Evolutionary conservation across 805 yeast species (phyloP).

Genomic region (Wickerhamiella kurtzmanii): DNA sequence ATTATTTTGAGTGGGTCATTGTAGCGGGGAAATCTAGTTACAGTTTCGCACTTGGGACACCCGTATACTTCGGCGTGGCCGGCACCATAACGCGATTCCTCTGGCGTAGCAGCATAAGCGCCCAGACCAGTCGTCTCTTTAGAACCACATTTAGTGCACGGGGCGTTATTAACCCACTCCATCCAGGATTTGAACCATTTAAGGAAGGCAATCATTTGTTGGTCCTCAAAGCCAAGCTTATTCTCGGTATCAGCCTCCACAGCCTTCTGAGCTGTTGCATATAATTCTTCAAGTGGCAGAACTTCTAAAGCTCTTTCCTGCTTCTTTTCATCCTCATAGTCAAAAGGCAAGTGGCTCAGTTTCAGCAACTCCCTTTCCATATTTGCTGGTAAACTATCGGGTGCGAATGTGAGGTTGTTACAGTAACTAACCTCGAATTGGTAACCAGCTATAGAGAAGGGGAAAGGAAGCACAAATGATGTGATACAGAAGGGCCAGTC

Average conservation of each 20-base stretch:
- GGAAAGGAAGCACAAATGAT: no score
- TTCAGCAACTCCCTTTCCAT: background rate
- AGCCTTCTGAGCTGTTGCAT: constrained; percentile 43
- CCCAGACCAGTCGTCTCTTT: constrained; percentile 31
- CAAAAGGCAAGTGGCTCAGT: background rate
- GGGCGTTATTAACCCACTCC: constrained; percentile 65
- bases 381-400: no score
- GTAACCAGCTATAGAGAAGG: no score
- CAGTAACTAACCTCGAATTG: no score
- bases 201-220: constrained; percentile 42
- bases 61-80: constrained; percentile 47
- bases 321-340: constrained; percentile 28
- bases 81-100: constrained; percentile 40
- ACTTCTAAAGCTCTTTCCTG: constrained; percentile 49
- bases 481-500: no score
- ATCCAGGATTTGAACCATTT: constrained; percentile 70
- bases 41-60: constrained; percentile 39
- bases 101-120: constrained; percentile 30
- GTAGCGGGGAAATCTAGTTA: constrained; percentile 60
- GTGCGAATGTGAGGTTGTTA: no score
- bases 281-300: constrained; percentile 47
- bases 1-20: constrained; percentile 53
- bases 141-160: constrained; percentile 42
- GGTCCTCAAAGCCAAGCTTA: constrained; percentile 38
- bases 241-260: constrained; percentile 16